A percentile compares a stretch with the other conserved stretches of the same genome.
Evolutionary conservation across 2,329 filamentous ascomycete species (phyloP).

Genomic region (Diaporthe citrichinensis): DNA sequence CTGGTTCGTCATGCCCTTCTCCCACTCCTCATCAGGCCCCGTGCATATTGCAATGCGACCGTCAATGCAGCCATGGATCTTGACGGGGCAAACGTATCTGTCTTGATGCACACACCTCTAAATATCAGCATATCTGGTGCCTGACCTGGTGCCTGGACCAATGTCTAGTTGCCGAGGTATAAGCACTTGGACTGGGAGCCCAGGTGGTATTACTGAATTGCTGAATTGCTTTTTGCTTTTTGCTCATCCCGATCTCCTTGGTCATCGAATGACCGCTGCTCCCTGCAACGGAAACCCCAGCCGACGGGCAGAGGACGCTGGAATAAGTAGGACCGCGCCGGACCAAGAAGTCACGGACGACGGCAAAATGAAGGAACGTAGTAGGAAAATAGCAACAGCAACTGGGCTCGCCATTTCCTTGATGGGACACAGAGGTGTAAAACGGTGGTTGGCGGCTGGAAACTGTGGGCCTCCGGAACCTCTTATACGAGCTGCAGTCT

Average conservation of each 20-base stretch:
- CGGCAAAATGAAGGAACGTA: neutral
- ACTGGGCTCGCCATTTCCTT: neutral
- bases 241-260: neutral
- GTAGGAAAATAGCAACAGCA: neutral
- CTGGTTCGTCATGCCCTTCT: conserved; percentile 6
- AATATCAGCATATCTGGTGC: neutral
- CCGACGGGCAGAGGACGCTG: neutral
- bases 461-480: conserved; percentile 4
- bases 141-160: conserved; percentile 13
- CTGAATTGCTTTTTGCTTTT: neutral
- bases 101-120: neutral
- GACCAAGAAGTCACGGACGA: neutral
- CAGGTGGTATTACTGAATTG: neutral
- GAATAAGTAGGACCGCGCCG: neutral
- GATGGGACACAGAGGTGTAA: conserved; percentile 13
- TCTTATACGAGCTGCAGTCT: conserved; percentile 21
- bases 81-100: neutral
- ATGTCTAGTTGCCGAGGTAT: neutral
- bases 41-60: conserved; percentile 26
- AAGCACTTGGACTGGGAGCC: neutral
- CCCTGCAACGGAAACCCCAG: neutral
- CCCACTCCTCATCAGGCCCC: conserved; percentile 16
- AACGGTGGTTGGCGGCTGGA: conserved; percentile 22
- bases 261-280: neutral
- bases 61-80: conserved; percentile 27